phyloP scores from a whole-genome alignment of 2,329 filamentous ascomycete species.

The Exserohilum turcica region DNA sequence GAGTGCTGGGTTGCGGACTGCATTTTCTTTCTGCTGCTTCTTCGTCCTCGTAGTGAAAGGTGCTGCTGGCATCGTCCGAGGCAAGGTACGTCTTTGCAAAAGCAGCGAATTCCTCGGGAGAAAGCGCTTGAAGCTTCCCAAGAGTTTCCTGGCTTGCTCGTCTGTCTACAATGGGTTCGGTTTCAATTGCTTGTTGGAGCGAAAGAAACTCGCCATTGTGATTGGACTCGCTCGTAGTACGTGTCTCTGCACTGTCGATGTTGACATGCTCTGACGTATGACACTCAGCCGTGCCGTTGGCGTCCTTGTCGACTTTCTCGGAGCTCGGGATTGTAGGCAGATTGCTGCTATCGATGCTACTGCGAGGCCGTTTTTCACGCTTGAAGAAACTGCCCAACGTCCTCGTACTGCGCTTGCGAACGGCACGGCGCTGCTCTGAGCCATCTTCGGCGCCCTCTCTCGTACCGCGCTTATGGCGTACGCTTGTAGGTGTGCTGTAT shows the following conservation, averaged over 20 bases:
- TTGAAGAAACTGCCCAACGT: constrained; percentile 5
- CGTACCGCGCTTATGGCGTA: background rate
- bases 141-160: background rate
- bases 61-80: background rate
- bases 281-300: background rate
- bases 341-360: background rate
- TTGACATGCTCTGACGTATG: background rate
- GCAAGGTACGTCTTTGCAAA: background rate
- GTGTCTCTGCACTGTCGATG: background rate
- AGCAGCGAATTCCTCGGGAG: background rate
- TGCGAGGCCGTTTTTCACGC: background rate
- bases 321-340: background rate
- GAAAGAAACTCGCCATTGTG: background rate
- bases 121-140: background rate
- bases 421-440: background rate
- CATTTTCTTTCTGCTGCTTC: background rate
- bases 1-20: background rate
- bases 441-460: background rate
- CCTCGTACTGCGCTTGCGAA: constrained; percentile 1
- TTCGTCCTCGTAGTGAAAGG: background rate
- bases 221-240: background rate
- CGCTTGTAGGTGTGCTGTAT: background rate
- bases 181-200: background rate
- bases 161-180: background rate
- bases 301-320: background rate